phyloP scores from a whole-genome alignment of 2,329 filamentous ascomycete species.

The Diaporthe aspalathi region DNA sequence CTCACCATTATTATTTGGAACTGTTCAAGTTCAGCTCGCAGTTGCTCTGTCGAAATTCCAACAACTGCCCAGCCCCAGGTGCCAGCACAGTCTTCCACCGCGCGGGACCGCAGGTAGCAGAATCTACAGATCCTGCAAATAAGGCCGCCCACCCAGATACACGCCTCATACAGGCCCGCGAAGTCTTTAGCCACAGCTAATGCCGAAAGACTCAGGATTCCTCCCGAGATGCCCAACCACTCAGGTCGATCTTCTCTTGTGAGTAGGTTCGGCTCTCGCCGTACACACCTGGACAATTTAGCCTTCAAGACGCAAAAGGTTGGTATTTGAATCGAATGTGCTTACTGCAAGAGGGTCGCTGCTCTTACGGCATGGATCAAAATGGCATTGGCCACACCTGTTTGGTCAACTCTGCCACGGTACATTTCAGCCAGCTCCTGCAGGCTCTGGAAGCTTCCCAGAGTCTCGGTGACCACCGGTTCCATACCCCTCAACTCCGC shows the following conservation, averaged over 20 bases:
- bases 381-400: not conserved
- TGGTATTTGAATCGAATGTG: too few relatives aligned
- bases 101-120: not conserved
- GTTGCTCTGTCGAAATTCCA: not conserved
- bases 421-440: not conserved
- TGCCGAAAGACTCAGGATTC: not conserved
- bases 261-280: not conserved
- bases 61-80: not conserved
- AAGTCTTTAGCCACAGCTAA: not conserved
- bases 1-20: not conserved
- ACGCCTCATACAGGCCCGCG: not conserved
- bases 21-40: not conserved
- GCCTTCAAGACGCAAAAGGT: too few relatives aligned
- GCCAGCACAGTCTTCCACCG: not conserved
- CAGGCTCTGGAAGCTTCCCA: not conserved
- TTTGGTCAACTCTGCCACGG: not conserved
- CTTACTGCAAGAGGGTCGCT: not conserved
- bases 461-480: not conserved
- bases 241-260: not conserved
- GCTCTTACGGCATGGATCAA: not conserved
- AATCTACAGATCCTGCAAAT: not conserved
- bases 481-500: not conserved
- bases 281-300: not conserved
- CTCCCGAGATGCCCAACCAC: not conserved
- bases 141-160: not conserved